Base-by-base conservation (phyloP, 148 eudicot species). In the Cornus kousa region DNA sequence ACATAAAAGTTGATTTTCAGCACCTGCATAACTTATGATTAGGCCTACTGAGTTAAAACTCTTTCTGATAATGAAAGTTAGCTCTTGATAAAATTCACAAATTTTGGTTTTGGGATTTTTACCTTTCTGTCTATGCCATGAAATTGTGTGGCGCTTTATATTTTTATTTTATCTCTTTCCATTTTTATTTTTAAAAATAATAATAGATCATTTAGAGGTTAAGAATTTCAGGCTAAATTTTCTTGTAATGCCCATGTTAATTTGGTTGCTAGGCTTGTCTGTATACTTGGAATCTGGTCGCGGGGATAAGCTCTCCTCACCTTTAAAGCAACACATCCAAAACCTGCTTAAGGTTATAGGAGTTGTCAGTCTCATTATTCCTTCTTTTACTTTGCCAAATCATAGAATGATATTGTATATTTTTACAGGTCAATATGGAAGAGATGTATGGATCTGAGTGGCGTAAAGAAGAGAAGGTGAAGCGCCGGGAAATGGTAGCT, bases 351-450 rank as follows among this genome's bases (percentile, higher is more conserved):
- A 91, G 97, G 99, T 96, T 82, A 24, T 43, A 57, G 14, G 40
- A 64, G 2, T 46, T 40, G 24, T 19, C 40, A 67, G 19, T 68
- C 67, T 55, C 9, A 17, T 55, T 66, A 67, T 60, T 32, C 37
- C 46, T 33, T 70, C 16, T 53, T 71, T 74, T 55, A 16, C 31
- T 20, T 70, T 53, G 70, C 28, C 31, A 64, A 28, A 33, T 59
- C 20, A n/a, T 62, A 32, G 19, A n/a, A 62, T n/a, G 66, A 62
- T 62, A 17, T 17, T 28, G 39, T 60, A 6, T 74, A 23, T 22
- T 78, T 77, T 75, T 71, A 28, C 57, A 96, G 99, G 71, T 85
- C 62, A 97, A 97, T 80, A 97, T 97, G 99, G 98, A 94, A 84
- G 83, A 79, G 23, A 90, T 87, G 48, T 97, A 66, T 86, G 97